Conservation (phyloP, 1,284 basidiomycete genomes). For the Tremellales sp. region DNA sequence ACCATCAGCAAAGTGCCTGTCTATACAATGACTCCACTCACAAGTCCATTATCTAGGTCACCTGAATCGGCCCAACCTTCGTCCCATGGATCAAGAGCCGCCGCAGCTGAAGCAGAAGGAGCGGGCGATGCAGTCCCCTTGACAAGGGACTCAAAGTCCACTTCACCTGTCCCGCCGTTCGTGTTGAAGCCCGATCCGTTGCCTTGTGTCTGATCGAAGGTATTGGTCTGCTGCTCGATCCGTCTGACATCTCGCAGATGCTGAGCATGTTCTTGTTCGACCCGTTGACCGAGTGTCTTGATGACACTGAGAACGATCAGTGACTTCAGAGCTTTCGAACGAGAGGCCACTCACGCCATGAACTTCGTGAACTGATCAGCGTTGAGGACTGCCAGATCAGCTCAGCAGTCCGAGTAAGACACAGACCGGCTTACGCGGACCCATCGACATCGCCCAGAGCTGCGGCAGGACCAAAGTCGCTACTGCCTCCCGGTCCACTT, state of each 20-base stretch:
- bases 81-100: slow-evolving; percentile 35
- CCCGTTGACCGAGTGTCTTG: slow-evolving; percentile 44
- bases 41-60: not conserved
- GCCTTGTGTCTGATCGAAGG: slow-evolving; percentile 16
- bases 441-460: slow-evolving; percentile 93
- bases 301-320: slow-evolving; percentile 30
- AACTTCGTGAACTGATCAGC: slow-evolving; percentile 87
- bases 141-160: slow-evolving; percentile 49
- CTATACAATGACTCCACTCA: too few relatives aligned
- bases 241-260: slow-evolving; percentile 47
- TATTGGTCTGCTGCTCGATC: slow-evolving; percentile 42
- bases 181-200: slow-evolving; percentile 20
- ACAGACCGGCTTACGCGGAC: slow-evolving; percentile 63
- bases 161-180: slow-evolving; percentile 30
- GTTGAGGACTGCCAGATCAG: slow-evolving; percentile 62
- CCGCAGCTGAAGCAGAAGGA: not conserved
- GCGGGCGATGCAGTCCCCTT: slow-evolving; percentile 19
- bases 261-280: slow-evolving; percentile 47
- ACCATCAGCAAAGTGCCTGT: too few relatives aligned
- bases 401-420: not conserved
- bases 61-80: slow-evolving; percentile 28
- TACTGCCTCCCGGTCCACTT: slow-evolving; percentile 90
- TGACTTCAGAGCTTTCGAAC: not conserved
- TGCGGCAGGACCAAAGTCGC: slow-evolving; percentile 91
- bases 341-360: slow-evolving; percentile 59